Percentiles rank a stretch among this genome's conserved stretches.
phyloP scores from a whole-genome alignment of 148 eudicot species.

The Fallopia convolvulus region DNA sequence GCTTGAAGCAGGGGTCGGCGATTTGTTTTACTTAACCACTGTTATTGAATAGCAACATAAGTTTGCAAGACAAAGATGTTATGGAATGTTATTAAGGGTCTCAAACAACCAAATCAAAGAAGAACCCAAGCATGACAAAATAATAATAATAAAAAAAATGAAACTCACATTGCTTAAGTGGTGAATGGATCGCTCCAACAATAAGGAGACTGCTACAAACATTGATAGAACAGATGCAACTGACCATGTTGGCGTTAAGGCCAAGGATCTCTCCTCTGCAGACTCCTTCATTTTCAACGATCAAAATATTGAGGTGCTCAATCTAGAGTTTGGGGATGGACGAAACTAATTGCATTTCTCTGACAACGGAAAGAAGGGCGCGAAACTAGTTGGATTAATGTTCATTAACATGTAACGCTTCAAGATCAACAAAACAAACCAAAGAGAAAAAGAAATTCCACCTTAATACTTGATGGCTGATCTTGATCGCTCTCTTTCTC shows the following conservation, averaged over 20 bases:
- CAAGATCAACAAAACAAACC: neutral
- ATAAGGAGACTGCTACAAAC: constrained; percentile 80
- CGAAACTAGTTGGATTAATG: neutral
- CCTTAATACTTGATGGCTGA: neutral
- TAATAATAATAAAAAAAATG: too few relatives aligned
- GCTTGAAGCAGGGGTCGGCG: constrained; percentile 84
- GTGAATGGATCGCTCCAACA: constrained; percentile 88
- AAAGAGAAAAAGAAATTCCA: neutral
- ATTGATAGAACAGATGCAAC: constrained; percentile 82
- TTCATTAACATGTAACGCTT: neutral
- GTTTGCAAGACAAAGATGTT: neutral
- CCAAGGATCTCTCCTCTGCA: constrained; percentile 61
- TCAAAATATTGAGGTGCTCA: too few relatives aligned
- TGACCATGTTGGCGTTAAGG: constrained; percentile 96
- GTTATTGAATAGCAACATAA: constrained; percentile 7
- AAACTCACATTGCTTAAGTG: constrained; percentile 59
- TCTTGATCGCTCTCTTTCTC: neutral
- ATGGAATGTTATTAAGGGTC: neutral
- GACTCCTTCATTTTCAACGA: constrained; percentile 34
- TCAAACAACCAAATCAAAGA: neutral
- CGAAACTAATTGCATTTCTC: neutral
- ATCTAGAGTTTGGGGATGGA: neutral
- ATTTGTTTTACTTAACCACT: constrained; percentile 84
- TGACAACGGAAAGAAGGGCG: too few relatives aligned
- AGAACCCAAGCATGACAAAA: neutral